These are phyloP conservation scores for Hylodesmum podocarpum DNA, from an alignment of 306 rosid genomes.

Conservation along the genomic window DNA sequence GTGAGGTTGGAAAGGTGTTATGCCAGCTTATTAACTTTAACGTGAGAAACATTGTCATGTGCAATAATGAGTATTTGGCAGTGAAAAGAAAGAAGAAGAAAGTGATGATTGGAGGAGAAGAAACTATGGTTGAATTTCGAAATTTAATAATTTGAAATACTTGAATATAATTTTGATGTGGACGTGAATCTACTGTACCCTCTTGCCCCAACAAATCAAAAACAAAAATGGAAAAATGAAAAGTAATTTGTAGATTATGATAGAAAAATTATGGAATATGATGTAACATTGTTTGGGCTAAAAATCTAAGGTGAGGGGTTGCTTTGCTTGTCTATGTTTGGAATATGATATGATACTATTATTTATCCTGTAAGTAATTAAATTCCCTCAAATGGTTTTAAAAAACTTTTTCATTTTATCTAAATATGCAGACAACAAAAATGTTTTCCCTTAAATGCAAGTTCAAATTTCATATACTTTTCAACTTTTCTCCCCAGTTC, in stretches of 20 bases:
- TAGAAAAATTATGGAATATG: background rate
- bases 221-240: background rate
- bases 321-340: background rate
- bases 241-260: background rate
- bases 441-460: background rate
- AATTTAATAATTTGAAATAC: background rate
- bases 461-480: background rate
- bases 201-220: background rate
- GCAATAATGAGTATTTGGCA: slow-evolving; percentile 14
- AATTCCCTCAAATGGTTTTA: too few relatives aligned
- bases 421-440: background rate
- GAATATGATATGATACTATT: too few relatives aligned
- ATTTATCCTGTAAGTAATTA: too few relatives aligned
- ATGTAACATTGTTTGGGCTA: background rate
- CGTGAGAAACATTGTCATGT: slow-evolving; percentile 24
- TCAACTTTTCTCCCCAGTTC: background rate
- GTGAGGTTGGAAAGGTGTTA: slow-evolving; percentile 40
- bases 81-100: slow-evolving; percentile 21
- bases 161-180: background rate
- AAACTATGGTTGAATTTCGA: slow-evolving; percentile 7
- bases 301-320: background rate
- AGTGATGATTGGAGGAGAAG: slow-evolving; percentile 13
- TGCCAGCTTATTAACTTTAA: slow-evolving; percentile 36
- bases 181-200: background rate
- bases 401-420: too few relatives aligned